These are phyloP conservation scores for Fusarium dimerum DNA, from an alignment of 2,329 filamentous ascomycete species.

Conservation along the genomic window DNA sequence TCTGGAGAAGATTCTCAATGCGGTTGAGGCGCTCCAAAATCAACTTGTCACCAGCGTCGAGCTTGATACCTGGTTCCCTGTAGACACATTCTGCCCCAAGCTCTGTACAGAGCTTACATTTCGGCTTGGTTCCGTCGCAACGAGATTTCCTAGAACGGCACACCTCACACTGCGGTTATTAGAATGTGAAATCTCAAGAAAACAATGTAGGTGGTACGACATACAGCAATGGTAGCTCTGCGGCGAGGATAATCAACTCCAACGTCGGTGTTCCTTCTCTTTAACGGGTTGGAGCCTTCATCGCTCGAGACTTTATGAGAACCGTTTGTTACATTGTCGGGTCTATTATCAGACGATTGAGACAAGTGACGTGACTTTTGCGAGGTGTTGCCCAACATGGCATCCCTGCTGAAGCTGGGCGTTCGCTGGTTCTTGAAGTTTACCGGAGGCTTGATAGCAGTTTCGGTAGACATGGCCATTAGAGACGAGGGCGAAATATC, in stretches of 20 bases:
- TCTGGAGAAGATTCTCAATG: slow-evolving; percentile 78
- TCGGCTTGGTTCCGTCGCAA: slow-evolving; percentile 77
- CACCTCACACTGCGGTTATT: slow-evolving; percentile 66
- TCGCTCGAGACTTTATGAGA: slow-evolving; percentile 48
- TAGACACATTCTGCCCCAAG: slow-evolving; percentile 82
- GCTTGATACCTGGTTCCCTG: slow-evolving; percentile 81
- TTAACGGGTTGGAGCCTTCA: slow-evolving; percentile 59
- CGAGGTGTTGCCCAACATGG: slow-evolving; percentile 50
- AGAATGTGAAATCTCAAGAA: slow-evolving; percentile 9
- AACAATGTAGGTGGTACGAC: slow-evolving; percentile 29
- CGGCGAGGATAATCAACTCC: slow-evolving; percentile 64
- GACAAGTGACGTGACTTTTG: slow-evolving; percentile 57
- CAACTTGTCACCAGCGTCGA: slow-evolving; percentile 83
- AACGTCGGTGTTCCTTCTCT: slow-evolving; percentile 62
- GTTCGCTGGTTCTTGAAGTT: slow-evolving; percentile 49
- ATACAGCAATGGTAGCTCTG: slow-evolving; percentile 66
- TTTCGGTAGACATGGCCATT: slow-evolving; percentile 42
- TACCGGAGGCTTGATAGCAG: slow-evolving; percentile 53
- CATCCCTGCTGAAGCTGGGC: slow-evolving; percentile 51
- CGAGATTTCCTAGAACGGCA: slow-evolving; percentile 79
- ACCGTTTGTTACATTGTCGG: slow-evolving; percentile 45
- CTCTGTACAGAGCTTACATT: slow-evolving; percentile 82
- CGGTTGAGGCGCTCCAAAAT: slow-evolving; percentile 77
- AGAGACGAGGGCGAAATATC: slow-evolving; percentile 51
- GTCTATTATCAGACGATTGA: slow-evolving; percentile 52